phyloP scores from a whole-genome alignment of 257 asterid genomes.

The Voacanga thouarsii region DNA sequence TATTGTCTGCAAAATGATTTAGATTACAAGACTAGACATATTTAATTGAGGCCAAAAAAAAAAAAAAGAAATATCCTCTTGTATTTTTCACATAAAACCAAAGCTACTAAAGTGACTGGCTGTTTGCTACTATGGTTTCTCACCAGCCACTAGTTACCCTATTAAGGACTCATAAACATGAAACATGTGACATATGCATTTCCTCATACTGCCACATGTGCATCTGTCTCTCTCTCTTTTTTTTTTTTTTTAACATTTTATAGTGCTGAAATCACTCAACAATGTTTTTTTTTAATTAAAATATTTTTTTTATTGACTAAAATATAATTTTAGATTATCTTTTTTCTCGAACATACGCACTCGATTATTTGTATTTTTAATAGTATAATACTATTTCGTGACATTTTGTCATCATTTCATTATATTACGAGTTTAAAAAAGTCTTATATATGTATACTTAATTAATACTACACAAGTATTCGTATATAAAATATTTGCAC shows the following conservation, averaged over 20 bases:
- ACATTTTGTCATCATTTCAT: neutral
- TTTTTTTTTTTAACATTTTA: neutral
- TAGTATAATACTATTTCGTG: neutral
- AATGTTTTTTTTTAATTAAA: too few relatives aligned
- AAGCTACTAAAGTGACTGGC: neutral
- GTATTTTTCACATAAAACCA: neutral
- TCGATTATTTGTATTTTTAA: too few relatives aligned
- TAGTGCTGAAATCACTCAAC: too few relatives aligned
- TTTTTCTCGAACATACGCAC: neutral
- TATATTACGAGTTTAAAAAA: too few relatives aligned
- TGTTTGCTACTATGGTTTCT: neutral
- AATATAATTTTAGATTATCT: neutral
- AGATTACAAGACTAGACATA: neutral
- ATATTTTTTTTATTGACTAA: neutral
- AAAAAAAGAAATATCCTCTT: neutral
- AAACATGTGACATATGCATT: slow-evolving; percentile 2
- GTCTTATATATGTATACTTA: too few relatives aligned
- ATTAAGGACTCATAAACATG: neutral
- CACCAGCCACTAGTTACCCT: neutral
- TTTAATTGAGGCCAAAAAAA: neutral
- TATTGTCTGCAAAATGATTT: neutral
- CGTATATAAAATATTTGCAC: too few relatives aligned
- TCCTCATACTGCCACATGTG: neutral
- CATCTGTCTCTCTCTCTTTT: neutral
- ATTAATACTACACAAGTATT: too few relatives aligned